Percentiles rank a stretch among this genome's conserved stretches.
These are phyloP conservation scores for Thraustochytrium striatum DNA, from an alignment of 352 stramenopile genomes.

Conservation along the genomic window DNA sequence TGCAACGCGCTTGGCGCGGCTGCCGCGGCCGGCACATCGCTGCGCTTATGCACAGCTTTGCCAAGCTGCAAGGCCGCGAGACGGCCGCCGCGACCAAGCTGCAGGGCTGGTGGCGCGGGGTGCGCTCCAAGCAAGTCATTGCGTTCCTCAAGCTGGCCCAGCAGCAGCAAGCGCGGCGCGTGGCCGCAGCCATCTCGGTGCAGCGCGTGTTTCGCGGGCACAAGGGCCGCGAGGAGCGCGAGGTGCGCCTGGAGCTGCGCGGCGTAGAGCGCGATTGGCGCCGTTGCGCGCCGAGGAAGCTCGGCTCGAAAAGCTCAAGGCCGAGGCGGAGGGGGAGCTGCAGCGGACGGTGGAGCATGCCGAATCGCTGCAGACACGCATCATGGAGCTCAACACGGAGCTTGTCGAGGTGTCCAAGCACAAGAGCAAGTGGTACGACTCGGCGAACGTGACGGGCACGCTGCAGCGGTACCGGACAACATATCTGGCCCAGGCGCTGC, in stretches of 20 bases:
- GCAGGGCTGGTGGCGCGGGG: constrained; percentile 51
- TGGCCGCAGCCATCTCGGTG: constrained; percentile 63
- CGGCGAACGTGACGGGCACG: constrained; percentile 64
- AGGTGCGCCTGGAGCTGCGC: constrained; percentile 69
- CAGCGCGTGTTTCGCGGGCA: constrained; percentile 73
- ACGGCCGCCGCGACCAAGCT: constrained; percentile 49
- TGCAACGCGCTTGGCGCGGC: constrained; percentile 68
- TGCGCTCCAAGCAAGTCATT: constrained; percentile 35
- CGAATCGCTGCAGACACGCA: constrained; percentile 48
- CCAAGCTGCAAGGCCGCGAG: constrained; percentile 49
- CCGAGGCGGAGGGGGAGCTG: background rate
- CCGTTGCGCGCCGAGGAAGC: constrained; percentile 57
- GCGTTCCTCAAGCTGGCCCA: constrained; percentile 47
- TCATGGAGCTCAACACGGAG: constrained; percentile 52
- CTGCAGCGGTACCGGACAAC: constrained; percentile 84
- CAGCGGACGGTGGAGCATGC: constrained; percentile 54
- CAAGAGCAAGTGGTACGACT: constrained; percentile 61
- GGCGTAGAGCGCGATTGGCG: constrained; percentile 68
- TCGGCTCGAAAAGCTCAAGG: background rate
- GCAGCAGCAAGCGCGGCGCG: constrained; percentile 60
- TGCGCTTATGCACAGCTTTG: constrained; percentile 50
- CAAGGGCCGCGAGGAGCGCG: constrained; percentile 64
- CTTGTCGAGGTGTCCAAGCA: constrained; percentile 44
- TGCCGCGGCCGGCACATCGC: constrained; percentile 50
- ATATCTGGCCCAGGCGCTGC: constrained; percentile 70